phyloP scores from a whole-genome alignment of 1,284 basidiomycete species.

The Naganishia albida region DNA sequence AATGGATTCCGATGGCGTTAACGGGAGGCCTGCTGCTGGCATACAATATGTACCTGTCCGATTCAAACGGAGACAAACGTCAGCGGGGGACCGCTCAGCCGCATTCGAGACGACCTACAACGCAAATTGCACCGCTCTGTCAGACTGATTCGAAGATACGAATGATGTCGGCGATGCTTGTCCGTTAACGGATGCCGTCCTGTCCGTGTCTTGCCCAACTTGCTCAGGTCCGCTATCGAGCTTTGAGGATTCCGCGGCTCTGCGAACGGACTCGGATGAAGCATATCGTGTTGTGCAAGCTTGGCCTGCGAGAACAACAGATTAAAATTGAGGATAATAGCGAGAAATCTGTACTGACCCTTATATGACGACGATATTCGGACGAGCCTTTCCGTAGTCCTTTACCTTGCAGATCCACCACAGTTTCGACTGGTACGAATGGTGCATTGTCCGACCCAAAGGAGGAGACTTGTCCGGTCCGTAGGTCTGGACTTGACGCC shows the following conservation, averaged over 20 bases:
- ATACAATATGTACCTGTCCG: slow-evolving; percentile 80
- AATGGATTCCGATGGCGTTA: slow-evolving; percentile 69
- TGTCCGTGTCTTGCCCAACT: neutral
- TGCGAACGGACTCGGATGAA: slow-evolving; percentile 29
- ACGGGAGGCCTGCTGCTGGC: slow-evolving; percentile 75
- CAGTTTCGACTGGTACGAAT: neutral
- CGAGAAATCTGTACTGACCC: neutral
- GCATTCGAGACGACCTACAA: slow-evolving; percentile 58
- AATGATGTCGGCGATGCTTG: slow-evolving; percentile 68
- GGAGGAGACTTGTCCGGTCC: neutral
- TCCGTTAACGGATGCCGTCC: slow-evolving; percentile 54
- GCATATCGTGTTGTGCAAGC: slow-evolving; percentile 30
- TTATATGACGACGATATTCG: slow-evolving; percentile 19
- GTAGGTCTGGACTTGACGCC: neutral
- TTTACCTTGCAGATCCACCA: slow-evolving; percentile 2
- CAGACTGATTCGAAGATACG: slow-evolving; percentile 80
- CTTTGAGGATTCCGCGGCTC: neutral
- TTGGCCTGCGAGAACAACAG: slow-evolving; percentile 12
- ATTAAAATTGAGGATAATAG: neutral
- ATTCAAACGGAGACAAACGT: slow-evolving; percentile 1
- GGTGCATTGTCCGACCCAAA: no score
- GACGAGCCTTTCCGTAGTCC: slow-evolving; percentile 17
- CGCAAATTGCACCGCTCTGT: slow-evolving; percentile 85
- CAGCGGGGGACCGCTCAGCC: neutral
- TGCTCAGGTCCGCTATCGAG: neutral